Evolutionary conservation across 768 basidiomycete genomes (phyloP).

Genomic region (Fibroporia radiculosa): DNA sequence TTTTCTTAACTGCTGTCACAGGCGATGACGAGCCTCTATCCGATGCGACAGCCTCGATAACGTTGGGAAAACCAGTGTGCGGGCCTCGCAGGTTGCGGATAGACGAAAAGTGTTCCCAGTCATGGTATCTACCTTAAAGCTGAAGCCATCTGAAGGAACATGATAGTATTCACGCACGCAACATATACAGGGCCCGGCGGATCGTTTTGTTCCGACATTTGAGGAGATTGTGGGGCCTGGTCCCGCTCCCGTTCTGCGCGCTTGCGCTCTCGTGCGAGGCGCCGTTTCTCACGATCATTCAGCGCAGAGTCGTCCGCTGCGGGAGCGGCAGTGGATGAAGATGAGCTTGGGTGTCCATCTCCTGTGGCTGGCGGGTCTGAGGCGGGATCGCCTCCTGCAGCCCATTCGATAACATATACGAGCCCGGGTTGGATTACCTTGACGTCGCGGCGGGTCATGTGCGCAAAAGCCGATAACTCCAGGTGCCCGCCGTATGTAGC

Average conservation of each 20-base stretch:
- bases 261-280: constrained; percentile 32
- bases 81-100: constrained; percentile 84
- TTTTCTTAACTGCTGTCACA: constrained; percentile 28
- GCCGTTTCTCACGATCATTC: constrained; percentile 38
- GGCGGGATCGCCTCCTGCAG: constrained; percentile 42
- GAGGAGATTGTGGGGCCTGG: constrained; percentile 10
- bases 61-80: constrained; percentile 64
- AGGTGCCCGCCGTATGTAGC: constrained; percentile 91
- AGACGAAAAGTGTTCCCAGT: constrained; percentile 95
- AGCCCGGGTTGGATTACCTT: constrained; percentile 92
- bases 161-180: constrained; percentile 51
- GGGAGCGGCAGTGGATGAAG: constrained; percentile 18
- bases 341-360: constrained; percentile 16
- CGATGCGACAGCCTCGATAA: constrained; percentile 41
- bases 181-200: constrained; percentile 58
- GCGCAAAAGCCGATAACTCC: constrained; percentile 88
- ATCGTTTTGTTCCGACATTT: constrained; percentile 21
- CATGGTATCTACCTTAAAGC: constrained; percentile 57
- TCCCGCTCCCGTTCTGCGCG: constrained; percentile 22
- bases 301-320: constrained; percentile 20
- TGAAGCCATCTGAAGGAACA: constrained; percentile 9
- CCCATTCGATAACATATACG: constrained; percentile 85
- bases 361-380: constrained; percentile 12
- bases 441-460: constrained; percentile 68
- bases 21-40: constrained; percentile 25